Conservation (phyloP, 2,329 filamentous ascomycete species). For the Phaeosphaeriaceae sp. region DNA sequence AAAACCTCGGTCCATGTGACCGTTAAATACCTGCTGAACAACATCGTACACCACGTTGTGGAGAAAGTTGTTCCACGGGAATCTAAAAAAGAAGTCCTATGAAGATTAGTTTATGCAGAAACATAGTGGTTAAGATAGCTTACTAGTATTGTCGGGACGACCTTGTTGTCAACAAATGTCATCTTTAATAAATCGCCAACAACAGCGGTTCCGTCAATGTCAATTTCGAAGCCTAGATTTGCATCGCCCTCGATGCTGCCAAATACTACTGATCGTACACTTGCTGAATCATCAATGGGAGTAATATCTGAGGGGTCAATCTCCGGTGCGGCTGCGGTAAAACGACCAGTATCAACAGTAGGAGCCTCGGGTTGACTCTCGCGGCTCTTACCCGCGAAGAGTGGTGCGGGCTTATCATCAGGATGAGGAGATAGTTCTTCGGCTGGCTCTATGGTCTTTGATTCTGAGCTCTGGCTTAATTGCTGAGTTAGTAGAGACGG, state of each 20-base stretch:
- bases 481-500: constrained; percentile 53
- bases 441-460: constrained; percentile 33
- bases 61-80: constrained; percentile 99
- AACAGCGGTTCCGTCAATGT: constrained; percentile 72
- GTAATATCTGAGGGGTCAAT: constrained; percentile 44
- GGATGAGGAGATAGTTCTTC: constrained; percentile 60
- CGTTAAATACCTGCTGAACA: constrained; percentile 98
- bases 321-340: constrained; percentile 33
- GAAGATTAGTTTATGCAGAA: neutral
- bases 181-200: constrained; percentile 96
- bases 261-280: constrained; percentile 43
- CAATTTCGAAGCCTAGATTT: constrained; percentile 59
- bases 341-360: constrained; percentile 37
- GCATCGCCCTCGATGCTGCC: constrained; percentile 38
- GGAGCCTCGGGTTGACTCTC: constrained; percentile 34
- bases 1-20: constrained; percentile 93
- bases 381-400: constrained; percentile 59
- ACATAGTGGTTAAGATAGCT: constrained; percentile 46
- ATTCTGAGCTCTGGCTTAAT: constrained; percentile 41
- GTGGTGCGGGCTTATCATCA: constrained; percentile 72
- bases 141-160: constrained; percentile 94
- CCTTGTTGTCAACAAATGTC: constrained; percentile 91
- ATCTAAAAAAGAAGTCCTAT: constrained; percentile 96
- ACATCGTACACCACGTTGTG: constrained; percentile 99
- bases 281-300: constrained; percentile 46